Conservation (phyloP, 2,329 filamentous ascomycete species). For the Aspergillus neotritici region DNA sequence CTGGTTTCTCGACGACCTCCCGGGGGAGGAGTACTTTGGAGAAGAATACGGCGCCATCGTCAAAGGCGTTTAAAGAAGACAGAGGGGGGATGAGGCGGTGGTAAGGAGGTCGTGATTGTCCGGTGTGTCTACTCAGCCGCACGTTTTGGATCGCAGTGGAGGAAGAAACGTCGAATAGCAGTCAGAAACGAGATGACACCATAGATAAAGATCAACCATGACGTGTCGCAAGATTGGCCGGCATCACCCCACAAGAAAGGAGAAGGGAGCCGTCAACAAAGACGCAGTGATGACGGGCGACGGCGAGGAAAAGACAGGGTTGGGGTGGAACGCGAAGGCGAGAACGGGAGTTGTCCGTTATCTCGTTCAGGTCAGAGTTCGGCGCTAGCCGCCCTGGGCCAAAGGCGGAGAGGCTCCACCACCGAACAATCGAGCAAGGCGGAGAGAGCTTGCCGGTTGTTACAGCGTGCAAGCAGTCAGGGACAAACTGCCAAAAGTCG, state of each 20-base stretch:
- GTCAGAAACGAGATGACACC: slow-evolving; percentile 4
- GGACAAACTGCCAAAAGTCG: no score
- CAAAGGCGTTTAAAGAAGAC: background rate
- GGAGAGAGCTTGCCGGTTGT: slow-evolving; percentile 12
- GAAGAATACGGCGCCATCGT: slow-evolving; percentile 31
- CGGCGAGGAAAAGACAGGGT: background rate
- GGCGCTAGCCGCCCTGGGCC: slow-evolving; percentile 9
- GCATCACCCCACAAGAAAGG: background rate
- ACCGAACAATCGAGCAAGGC: slow-evolving; percentile 11
- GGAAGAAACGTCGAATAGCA: slow-evolving; percentile 6
- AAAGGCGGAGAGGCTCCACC: slow-evolving; percentile 12
- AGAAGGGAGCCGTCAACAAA: background rate
- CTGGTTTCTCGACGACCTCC: slow-evolving; percentile 24
- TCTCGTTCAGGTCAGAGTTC: slow-evolving; percentile 1
- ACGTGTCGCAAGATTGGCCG: background rate
- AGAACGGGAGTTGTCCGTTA: slow-evolving; percentile 5
- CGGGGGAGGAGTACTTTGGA: slow-evolving; percentile 20
- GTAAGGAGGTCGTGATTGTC: slow-evolving; percentile 1
- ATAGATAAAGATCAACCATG: slow-evolving; percentile 10
- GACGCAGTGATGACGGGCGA: slow-evolving; percentile 1
- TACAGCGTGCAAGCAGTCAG: background rate
- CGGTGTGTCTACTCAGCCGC: slow-evolving; percentile 12
- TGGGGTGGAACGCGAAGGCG: slow-evolving; percentile 8
- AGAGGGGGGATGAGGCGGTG: background rate
- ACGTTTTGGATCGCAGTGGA: slow-evolving; percentile 6